Evolutionary conservation across 179 eudicot species (phyloP).

Genomic region (Vitellaria paradoxa): DNA sequence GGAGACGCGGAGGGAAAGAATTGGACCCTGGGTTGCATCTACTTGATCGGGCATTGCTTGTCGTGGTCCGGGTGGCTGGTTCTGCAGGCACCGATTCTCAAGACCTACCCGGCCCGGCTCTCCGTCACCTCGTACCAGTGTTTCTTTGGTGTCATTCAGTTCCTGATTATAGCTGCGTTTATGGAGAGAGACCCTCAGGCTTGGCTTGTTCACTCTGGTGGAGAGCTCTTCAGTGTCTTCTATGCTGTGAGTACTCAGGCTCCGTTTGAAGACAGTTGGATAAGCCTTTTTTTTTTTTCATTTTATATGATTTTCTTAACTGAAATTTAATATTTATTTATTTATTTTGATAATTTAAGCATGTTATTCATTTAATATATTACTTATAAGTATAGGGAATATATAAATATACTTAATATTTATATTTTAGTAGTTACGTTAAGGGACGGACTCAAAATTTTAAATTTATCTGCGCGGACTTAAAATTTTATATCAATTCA

Average conservation of each 20-base stretch:
- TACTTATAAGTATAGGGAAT: too few species aligned
- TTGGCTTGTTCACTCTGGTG: constrained; percentile 81
- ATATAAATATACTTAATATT: too few species aligned
- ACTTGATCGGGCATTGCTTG: constrained; percentile 81
- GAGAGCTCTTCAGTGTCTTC: constrained; percentile 79
- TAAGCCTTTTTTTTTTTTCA: too few species aligned
- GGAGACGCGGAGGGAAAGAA: constrained; percentile 78
- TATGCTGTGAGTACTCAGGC: constrained; percentile 59
- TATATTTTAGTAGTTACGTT: too few species aligned
- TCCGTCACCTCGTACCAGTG: constrained; percentile 90
- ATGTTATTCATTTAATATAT: too few species aligned
- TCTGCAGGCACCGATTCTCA: constrained; percentile 74
- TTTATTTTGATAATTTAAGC: too few species aligned
- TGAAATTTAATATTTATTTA: too few species aligned
- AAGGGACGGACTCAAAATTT: too few species aligned
- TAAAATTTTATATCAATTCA: too few species aligned
- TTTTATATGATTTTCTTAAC: too few species aligned
- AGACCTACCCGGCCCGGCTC: constrained; percentile 86
- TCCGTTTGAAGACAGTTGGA: too few species aligned
- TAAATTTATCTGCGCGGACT: too few species aligned
- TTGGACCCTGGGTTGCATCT: constrained; percentile 91
- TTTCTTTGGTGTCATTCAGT: constrained; percentile 86
- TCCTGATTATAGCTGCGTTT: constrained; percentile 67
- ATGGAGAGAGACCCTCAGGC: constrained; percentile 73
- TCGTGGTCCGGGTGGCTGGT: constrained; percentile 97